Percentiles rank a stretch among this genome's conserved stretches.
Evolutionary conservation across 139 green algal species (phyloP).

Genomic region (Coccomyxa sp.): DNA sequence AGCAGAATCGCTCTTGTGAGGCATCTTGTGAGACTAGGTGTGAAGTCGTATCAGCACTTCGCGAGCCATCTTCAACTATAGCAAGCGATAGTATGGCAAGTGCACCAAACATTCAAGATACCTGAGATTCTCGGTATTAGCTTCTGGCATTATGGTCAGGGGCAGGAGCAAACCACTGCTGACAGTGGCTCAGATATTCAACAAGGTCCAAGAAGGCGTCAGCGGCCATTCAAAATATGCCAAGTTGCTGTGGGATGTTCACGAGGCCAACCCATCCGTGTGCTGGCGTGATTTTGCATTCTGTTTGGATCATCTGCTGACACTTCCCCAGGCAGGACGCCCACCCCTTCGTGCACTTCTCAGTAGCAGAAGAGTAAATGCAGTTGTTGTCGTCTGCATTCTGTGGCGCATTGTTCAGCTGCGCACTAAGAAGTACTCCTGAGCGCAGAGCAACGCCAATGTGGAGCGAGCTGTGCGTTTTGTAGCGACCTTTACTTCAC

Average conservation of each 20-base stretch:
- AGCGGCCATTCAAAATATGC: conserved; percentile 23
- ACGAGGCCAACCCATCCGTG: background rate
- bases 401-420: background rate
- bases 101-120: no score
- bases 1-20: no score
- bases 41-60: no score
- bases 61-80: no score
- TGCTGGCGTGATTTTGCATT: conserved; percentile 20
- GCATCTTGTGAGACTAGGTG: no score
- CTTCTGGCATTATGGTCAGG: background rate
- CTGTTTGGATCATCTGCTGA: conserved; percentile 26
- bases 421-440: background rate
- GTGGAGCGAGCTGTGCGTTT: conserved; percentile 43
- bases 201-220: background rate
- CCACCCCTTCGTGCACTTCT: no score
- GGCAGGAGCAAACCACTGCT: background rate
- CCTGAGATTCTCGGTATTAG: no score
- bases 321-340: conserved; percentile 17
- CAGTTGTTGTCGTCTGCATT: background rate
- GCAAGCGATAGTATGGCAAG: no score
- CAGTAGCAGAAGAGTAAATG: background rate
- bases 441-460: conserved; percentile 8
- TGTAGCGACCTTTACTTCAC: conserved; percentile 28
- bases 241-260: conserved; percentile 7
- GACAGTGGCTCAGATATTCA: conserved; percentile 3